Base-by-base conservation (phyloP, 192 early-diverging fungal genomes). In the Bifiguratus adelaidae region DNA sequence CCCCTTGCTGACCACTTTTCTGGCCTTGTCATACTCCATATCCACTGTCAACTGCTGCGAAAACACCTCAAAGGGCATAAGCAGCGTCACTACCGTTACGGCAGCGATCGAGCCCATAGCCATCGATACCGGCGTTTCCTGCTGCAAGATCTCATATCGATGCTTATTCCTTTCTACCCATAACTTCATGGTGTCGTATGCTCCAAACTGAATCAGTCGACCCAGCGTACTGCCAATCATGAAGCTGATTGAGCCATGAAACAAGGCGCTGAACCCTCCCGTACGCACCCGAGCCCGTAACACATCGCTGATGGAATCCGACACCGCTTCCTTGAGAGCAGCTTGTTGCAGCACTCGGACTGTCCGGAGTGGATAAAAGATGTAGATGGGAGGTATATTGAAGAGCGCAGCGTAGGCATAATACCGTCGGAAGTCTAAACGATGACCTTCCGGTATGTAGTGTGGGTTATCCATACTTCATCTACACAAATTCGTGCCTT, bases 21-120 rank as follows among this genome's bases (percentile, higher is more conserved):
- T 21, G 37, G 37, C 37, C 37, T 38, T 38, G 16, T 38, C 22
- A 12, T 38, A 38, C 22, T 38, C 37, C 37, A 38, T 38, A 21
- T 38, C 37, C 16, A 38, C 37, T 20, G 37, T 38, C 37, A 38
- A 38, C 22, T 38, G 37, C 37, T 38, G 37, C 11, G 42, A 50
- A 47, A 64, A 54, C 51, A 64, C 52, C 32, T 64, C 62, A 35
- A 64, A 64, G 3, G 62, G 62, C 11, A 64, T 55, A 0, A 59
- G 52, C 40, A 64, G 58, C 21, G 58, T 53, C 3, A 56, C 58
- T 8, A 55, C 54, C n/a, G 58, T 30, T 2, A 64, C 50, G 27
- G 62, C 62, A 15, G 62, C 56, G 47, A 53, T 42, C 2, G 62
- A 58, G 21, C 62, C 62, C 1, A 64, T 40, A 9, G 47, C 25